These are phyloP conservation scores for Groenewaldozyma sp. DNA, from an alignment of 1,139 yeast species.

Conservation along the genomic window DNA sequence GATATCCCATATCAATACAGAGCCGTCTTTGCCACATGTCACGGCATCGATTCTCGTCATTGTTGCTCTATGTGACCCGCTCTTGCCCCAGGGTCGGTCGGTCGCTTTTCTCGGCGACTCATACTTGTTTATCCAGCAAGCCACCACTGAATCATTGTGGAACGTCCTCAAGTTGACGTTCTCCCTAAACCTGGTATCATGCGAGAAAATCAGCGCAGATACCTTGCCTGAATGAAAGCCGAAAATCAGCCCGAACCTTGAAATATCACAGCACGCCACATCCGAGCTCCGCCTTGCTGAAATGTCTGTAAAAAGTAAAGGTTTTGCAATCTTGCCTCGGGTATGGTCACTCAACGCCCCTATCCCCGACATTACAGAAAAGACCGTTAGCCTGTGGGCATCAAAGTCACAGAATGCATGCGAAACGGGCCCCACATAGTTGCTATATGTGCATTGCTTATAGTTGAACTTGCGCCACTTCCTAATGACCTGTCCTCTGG, in stretches of 20 bases:
- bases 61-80: no score
- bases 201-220: conserved; percentile 20
- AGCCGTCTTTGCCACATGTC: conserved; percentile 24
- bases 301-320: conserved; percentile 22
- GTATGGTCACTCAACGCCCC: conserved; percentile 28
- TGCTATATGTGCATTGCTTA: not conserved
- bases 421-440: conserved; percentile 18
- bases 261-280: conserved; percentile 21
- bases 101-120: conserved; percentile 18
- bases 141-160: conserved; percentile 21
- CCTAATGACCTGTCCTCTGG: conserved; percentile 22
- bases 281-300: conserved; percentile 16
- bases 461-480: conserved; percentile 21
- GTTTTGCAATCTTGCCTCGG: conserved; percentile 27
- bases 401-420: conserved; percentile 23
- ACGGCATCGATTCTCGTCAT: conserved; percentile 19
- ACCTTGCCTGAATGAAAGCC: conserved; percentile 26
- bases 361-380: conserved; percentile 20
- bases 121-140: conserved; percentile 26
- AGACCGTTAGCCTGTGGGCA: conserved; percentile 21
- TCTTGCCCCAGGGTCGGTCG: no score
- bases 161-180: conserved; percentile 17
- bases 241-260: conserved; percentile 27
- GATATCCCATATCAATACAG: conserved; percentile 20
- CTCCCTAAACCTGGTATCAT: conserved; percentile 25